Conservation (phyloP, 2,329 filamentous ascomycete genomes). For the Sphaerulina musiva region DNA sequence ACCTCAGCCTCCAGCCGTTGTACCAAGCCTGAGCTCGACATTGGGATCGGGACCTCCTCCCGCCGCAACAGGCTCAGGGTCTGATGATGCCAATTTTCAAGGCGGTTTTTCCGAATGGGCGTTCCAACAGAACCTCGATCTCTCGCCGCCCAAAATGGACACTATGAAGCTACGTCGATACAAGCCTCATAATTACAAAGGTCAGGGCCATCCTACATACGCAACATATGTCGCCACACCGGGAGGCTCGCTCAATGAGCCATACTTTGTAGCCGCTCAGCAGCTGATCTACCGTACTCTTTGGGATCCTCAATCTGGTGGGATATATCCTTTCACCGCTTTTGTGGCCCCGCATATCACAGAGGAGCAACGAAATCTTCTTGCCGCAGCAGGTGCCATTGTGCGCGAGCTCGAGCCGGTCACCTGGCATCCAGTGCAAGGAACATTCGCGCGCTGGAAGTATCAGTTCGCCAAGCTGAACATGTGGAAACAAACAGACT, state of each 20-base stretch:
- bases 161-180: slow-evolving; percentile 9
- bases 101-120: not conserved
- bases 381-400: slow-evolving; percentile 18
- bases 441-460: slow-evolving; percentile 14
- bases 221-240: slow-evolving; percentile 19
- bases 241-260: slow-evolving; percentile 18
- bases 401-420: slow-evolving; percentile 20
- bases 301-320: slow-evolving; percentile 19
- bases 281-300: slow-evolving; percentile 20
- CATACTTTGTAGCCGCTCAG: slow-evolving; percentile 21
- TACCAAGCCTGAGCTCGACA: not conserved
- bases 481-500: slow-evolving; percentile 83
- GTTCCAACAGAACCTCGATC: slow-evolving; percentile 7
- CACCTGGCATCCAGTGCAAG: slow-evolving; percentile 15
- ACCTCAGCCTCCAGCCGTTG: slow-evolving; percentile 1
- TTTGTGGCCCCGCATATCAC: slow-evolving; percentile 22
- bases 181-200: slow-evolving; percentile 20
- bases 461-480: slow-evolving; percentile 78
- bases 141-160: slow-evolving; percentile 11
- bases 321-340: slow-evolving; percentile 18
- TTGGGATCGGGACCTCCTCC: not conserved
- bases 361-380: slow-evolving; percentile 16
- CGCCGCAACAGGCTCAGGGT: not conserved
- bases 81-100: slow-evolving; percentile 2
- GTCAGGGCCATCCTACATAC: slow-evolving; percentile 15